Evolutionary conservation across 306 rosid species (phyloP).

Genomic region (Cicer cuneatum): DNA sequence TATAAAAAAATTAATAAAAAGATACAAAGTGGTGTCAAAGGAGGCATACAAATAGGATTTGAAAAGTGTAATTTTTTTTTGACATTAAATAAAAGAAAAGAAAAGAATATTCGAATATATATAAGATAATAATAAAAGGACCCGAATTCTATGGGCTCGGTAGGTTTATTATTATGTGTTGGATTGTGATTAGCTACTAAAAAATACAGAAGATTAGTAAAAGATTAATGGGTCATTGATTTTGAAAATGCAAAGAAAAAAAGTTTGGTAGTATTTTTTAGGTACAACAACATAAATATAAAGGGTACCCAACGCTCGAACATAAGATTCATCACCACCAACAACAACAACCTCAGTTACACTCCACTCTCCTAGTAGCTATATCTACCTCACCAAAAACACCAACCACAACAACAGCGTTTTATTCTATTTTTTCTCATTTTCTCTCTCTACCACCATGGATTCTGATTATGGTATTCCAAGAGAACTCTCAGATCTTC

Average conservation of each 20-base stretch:
- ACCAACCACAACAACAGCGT: background rate
- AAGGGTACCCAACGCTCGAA: slow-evolving; percentile 10
- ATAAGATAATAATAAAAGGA: slow-evolving; percentile 23
- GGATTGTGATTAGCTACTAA: background rate
- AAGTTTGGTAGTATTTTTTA: background rate
- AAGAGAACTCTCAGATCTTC: slow-evolving; percentile 91
- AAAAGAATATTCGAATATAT: slow-evolving; percentile 44
- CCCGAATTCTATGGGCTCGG: slow-evolving; percentile 45
- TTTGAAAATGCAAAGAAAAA: slow-evolving; percentile 38
- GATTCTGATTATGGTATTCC: slow-evolving; percentile 95
- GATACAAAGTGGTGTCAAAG: background rate
- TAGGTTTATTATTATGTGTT: too few relatives aligned
- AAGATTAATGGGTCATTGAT: slow-evolving; percentile 34
- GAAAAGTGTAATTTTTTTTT: slow-evolving; percentile 12
- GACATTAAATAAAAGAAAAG: background rate
- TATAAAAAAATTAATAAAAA: background rate
- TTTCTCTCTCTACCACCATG: slow-evolving; percentile 40
- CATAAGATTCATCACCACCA: background rate
- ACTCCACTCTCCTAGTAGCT: slow-evolving; percentile 43
- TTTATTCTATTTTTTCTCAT: slow-evolving; percentile 16
- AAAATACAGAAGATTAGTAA: background rate
- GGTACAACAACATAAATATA: slow-evolving; percentile 28
- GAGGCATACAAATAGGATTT: background rate
- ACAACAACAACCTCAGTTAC: slow-evolving; percentile 6
- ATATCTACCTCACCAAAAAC: background rate